These are phyloP conservation scores for Aureobasidium leucospermi DNA, from an alignment of 2,329 filamentous ascomycete species.

Conservation along the genomic window DNA sequence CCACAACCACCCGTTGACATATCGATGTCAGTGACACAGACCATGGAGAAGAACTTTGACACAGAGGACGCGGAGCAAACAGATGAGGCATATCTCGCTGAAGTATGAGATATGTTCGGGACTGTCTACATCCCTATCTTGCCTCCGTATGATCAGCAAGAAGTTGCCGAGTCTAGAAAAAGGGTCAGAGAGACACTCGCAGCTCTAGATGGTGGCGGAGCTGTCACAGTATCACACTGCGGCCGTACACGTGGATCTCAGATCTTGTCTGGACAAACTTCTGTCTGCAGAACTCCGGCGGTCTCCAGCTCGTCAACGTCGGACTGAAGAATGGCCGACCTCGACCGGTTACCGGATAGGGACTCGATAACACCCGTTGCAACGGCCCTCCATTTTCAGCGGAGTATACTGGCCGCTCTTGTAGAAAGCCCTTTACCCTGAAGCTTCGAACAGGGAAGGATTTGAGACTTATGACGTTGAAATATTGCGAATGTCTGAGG, in stretches of 20 bases:
- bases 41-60: background rate
- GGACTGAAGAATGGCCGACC: background rate
- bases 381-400: background rate
- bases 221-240: background rate
- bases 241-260: conserved; percentile 1
- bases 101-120: background rate
- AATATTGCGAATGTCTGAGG: conserved; percentile 12
- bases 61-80: no score
- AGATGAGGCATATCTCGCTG: background rate
- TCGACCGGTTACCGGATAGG: background rate
- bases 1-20: conserved; percentile 4
- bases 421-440: background rate
- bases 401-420: background rate
- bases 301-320: background rate
- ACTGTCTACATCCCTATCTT: background rate
- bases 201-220: conserved; percentile 1
- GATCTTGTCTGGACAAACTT: conserved; percentile 1
- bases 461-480: conserved; percentile 8
- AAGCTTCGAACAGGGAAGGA: background rate
- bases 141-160: background rate
- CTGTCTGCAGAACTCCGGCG: background rate
- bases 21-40: background rate
- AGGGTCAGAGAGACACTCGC: background rate
- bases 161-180: background rate
- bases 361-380: conserved; percentile 1